These are phyloP conservation scores for Kuraishia cidri DNA, from an alignment of 805 yeast genomes.

Conservation along the genomic window DNA sequence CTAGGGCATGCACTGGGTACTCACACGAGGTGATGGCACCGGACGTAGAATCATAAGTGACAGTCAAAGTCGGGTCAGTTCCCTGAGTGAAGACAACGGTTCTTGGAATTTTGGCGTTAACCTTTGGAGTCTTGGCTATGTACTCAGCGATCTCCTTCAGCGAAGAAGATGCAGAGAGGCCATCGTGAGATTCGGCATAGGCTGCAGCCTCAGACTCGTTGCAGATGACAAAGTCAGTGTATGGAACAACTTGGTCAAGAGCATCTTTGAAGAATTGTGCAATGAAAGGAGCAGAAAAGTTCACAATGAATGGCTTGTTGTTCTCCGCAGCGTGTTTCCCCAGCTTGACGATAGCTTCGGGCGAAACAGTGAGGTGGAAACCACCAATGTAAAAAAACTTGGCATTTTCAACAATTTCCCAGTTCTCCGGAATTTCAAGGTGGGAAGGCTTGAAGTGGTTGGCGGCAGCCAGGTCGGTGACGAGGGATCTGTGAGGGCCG, in stretches of 20 bases:
- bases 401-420: constrained; percentile 78
- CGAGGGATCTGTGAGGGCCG: constrained; percentile 85
- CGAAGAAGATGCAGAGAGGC: constrained; percentile 37
- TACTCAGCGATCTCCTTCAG: constrained; percentile 72
- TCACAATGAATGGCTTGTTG: constrained; percentile 72
- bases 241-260: constrained; percentile 69
- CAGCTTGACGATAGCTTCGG: constrained; percentile 81
- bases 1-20: constrained; percentile 68
- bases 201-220: constrained; percentile 97
- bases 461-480: constrained; percentile 96
- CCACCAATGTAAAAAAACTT: constrained; percentile 91
- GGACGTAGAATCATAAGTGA: constrained; percentile 39
- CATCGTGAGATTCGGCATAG: constrained; percentile 78
- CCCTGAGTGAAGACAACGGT: constrained; percentile 95
- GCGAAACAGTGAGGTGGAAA: constrained; percentile 97
- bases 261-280: constrained; percentile 93
- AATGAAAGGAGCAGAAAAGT: constrained; percentile 95
- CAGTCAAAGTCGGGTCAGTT: constrained; percentile 80
- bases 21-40: constrained; percentile 38
- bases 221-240: constrained; percentile 86
- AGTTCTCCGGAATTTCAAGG: constrained; percentile 81
- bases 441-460: constrained; percentile 91
- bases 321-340: constrained; percentile 75
- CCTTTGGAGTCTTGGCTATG: constrained; percentile 75
- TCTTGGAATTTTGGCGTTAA: constrained; percentile 59